These are phyloP conservation scores for Lavandula angustifolia DNA, from an alignment of 257 asterid genomes.

Conservation along the genomic window DNA sequence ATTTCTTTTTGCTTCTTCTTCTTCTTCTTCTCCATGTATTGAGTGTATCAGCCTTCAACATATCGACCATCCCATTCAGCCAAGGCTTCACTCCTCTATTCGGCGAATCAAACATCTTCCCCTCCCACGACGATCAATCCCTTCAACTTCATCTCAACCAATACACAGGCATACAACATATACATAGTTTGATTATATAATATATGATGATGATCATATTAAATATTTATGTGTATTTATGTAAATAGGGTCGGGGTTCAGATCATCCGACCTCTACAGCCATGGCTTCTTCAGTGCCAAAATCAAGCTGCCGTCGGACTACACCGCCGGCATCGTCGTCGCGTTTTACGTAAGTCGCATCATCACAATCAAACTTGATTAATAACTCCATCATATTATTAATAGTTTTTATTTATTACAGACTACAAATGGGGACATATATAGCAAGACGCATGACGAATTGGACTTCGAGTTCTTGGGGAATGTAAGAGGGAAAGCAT, in stretches of 20 bases:
- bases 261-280: constrained; percentile 76
- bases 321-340: constrained; percentile 85
- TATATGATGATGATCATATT: not conserved
- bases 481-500: constrained; percentile 73
- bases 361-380: too few relatives aligned
- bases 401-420: constrained; percentile 21
- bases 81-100: constrained; percentile 66
- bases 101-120: constrained; percentile 62
- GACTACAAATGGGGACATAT: constrained; percentile 81
- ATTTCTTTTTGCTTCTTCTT: not conserved
- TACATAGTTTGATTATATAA: not conserved
- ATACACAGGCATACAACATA: constrained; percentile 48
- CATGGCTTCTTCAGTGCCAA: constrained; percentile 90
- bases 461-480: constrained; percentile 92
- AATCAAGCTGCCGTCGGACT: constrained; percentile 82
- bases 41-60: constrained; percentile 36
- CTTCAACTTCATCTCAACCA: constrained; percentile 79
- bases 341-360: too few relatives aligned
- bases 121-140: constrained; percentile 51
- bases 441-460: constrained; percentile 73
- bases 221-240: not conserved
- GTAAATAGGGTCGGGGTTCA: constrained; percentile 73
- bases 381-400: too few relatives aligned
- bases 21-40: constrained; percentile 4
- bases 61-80: constrained; percentile 53